phyloP scores from a whole-genome alignment of 129 eudicot genomes.

The Heracleum sosnowskyi region DNA sequence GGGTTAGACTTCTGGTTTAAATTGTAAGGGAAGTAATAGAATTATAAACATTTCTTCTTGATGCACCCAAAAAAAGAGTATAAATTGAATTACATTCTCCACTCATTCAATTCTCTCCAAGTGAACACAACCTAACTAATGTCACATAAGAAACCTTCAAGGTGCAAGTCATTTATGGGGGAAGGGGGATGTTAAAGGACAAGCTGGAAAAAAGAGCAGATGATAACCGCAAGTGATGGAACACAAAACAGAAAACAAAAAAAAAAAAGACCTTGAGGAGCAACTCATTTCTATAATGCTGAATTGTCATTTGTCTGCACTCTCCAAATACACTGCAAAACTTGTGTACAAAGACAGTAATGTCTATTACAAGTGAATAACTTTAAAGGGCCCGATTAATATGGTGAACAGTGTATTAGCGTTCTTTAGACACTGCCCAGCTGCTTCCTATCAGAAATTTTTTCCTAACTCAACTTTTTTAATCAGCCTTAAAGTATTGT shows the following conservation, averaged over 20 bases:
- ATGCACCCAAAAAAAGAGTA: too few species aligned
- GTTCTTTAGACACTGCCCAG: conserved; percentile 6
- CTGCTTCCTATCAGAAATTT: conserved; percentile 42
- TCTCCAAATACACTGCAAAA: conserved; percentile 2
- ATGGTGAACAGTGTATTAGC: not conserved
- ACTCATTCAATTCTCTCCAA: too few species aligned
- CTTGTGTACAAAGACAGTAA: not conserved
- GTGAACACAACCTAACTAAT: too few species aligned
- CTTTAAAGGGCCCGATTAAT: conserved; percentile 4
- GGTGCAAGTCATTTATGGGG: not conserved
- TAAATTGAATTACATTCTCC: too few species aligned
- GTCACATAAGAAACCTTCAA: too few species aligned
- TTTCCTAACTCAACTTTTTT: conserved; percentile 93
- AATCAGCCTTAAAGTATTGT: conserved; percentile 69
- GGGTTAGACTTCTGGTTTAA: too few species aligned
- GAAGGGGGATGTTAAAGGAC: not conserved
- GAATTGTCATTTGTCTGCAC: not conserved
- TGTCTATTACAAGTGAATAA: not conserved
- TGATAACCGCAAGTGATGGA: not conserved
- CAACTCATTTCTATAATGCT: not conserved
- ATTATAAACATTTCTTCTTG: too few species aligned
- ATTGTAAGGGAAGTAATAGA: too few species aligned
- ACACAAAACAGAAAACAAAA: too few species aligned
- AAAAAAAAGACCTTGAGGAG: not conserved
- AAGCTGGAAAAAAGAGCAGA: not conserved